phyloP scores from a whole-genome alignment of 169 alveolate genomes.

The Babesia bigemina region DNA sequence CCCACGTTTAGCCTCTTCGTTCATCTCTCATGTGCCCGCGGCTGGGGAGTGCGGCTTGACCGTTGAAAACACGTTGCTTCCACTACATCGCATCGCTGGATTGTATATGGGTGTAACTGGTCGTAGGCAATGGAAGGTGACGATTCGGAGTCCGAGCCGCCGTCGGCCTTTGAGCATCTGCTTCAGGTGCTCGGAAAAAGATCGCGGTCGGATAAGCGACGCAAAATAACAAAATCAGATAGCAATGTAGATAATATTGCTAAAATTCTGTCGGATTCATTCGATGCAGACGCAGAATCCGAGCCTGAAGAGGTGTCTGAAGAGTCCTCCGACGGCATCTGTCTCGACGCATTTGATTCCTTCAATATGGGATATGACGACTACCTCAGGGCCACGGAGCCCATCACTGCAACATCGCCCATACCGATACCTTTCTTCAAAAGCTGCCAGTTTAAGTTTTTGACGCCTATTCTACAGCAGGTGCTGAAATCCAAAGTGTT shows the following conservation, averaged over 20 bases:
- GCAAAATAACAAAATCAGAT: neutral
- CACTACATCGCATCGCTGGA: neutral
- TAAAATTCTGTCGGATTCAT: neutral
- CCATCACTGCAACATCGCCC: neutral
- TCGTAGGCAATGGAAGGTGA: conserved; percentile 13
- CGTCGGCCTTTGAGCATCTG: conserved; percentile 28
- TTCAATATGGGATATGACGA: conserved; percentile 57
- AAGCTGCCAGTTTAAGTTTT: conserved; percentile 4
- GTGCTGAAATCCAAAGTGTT: conserved; percentile 15
- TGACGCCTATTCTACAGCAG: conserved; percentile 40
- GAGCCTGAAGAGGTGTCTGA: conserved; percentile 41
- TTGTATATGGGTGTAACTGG: neutral
- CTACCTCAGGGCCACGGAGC: conserved; percentile 26
- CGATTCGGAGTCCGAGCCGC: neutral
- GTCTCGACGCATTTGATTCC: conserved; percentile 23
- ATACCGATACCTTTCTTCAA: conserved; percentile 31
- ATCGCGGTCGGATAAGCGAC: neutral
- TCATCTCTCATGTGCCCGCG: no score
- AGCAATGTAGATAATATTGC: neutral
- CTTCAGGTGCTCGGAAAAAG: conserved; percentile 33
- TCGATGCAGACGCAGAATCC: conserved; percentile 32
- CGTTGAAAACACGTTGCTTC: neutral
- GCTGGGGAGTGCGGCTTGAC: neutral
- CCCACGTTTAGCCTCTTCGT: no score
- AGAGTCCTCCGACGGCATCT: conserved; percentile 5